Conservation (phyloP, 768 basidiomycete species). For the Mycena latifolia region DNA sequence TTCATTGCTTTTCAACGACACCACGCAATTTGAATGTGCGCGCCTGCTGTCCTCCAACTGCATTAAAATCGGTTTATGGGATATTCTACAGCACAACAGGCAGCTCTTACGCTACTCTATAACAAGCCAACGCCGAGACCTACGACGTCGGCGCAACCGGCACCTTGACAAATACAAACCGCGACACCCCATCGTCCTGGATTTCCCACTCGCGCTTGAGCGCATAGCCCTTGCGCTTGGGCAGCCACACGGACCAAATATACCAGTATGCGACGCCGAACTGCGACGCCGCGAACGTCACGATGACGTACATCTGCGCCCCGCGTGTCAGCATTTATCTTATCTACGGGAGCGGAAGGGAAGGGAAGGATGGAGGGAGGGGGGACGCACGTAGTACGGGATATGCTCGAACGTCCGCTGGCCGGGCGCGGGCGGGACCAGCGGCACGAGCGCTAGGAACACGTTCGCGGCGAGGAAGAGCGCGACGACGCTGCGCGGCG, state of each 20-base stretch:
- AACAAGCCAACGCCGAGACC: too few species aligned
- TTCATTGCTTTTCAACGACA: too few species aligned
- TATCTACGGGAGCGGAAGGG: too few species aligned
- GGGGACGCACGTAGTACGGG: slow-evolving; percentile 66
- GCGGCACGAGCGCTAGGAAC: slow-evolving; percentile 67
- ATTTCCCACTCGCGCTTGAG: slow-evolving; percentile 45
- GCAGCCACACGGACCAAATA: slow-evolving; percentile 46
- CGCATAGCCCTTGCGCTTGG: slow-evolving; percentile 45
- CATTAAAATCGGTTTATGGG: too few species aligned
- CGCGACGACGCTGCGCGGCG: slow-evolving; percentile 34
- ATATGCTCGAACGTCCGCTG: slow-evolving; percentile 61
- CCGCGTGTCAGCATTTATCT: too few species aligned
- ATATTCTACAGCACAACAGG: too few species aligned
- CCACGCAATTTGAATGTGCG: too few species aligned
- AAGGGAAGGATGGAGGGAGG: too few species aligned
- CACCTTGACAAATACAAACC: slow-evolving; percentile 38
- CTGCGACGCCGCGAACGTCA: slow-evolving; percentile 54
- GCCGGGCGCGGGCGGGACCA: slow-evolving; percentile 63
- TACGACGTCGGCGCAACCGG: slow-evolving; percentile 4
- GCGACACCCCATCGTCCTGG: slow-evolving; percentile 48
- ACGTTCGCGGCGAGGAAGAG: slow-evolving; percentile 73
- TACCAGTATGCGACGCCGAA: slow-evolving; percentile 54
- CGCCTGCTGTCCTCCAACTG: too few species aligned
- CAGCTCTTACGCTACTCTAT: too few species aligned
- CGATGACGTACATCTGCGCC: slow-evolving; percentile 52